phyloP scores from a whole-genome alignment of 2,329 filamentous ascomycete species.

The Colletotrichum camelliae region DNA sequence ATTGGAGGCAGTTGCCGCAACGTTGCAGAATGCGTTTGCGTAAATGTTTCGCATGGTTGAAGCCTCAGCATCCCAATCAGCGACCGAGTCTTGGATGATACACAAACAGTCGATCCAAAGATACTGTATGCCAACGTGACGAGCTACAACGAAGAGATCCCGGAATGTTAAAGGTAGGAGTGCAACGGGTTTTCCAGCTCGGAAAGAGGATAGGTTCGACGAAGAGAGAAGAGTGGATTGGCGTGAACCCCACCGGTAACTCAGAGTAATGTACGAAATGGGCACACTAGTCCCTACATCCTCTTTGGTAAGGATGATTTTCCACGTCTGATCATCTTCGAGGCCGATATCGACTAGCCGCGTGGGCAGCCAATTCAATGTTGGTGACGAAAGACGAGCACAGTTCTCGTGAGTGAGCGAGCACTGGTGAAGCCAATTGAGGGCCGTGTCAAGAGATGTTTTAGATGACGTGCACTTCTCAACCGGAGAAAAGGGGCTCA shows the following conservation, averaged over 20 bases:
- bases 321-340: background rate
- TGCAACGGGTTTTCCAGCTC: background rate
- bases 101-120: slow-evolving; percentile 24
- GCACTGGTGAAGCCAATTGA: too few relatives aligned
- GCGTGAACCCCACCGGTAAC: slow-evolving; percentile 22
- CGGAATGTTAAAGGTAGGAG: slow-evolving; percentile 20
- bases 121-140: slow-evolving; percentile 21
- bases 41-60: slow-evolving; percentile 21
- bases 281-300: background rate
- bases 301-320: fast-evolving
- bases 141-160: slow-evolving; percentile 17
- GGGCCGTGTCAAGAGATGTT: too few relatives aligned
- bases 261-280: slow-evolving; percentile 3
- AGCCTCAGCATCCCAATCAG: slow-evolving; percentile 24
- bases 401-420: too few relatives aligned
- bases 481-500: too few relatives aligned
- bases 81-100: slow-evolving; percentile 23
- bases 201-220: background rate
- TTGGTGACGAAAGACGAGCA: too few relatives aligned
- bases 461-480: too few relatives aligned
- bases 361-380: background rate
- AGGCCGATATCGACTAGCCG: background rate
- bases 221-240: background rate
- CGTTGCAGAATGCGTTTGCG: slow-evolving; percentile 4
- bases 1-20: slow-evolving; percentile 14